These are phyloP conservation scores for Crithidia fasciculata DNA, from an alignment of 208 protist species.

Conservation along the genomic window DNA sequence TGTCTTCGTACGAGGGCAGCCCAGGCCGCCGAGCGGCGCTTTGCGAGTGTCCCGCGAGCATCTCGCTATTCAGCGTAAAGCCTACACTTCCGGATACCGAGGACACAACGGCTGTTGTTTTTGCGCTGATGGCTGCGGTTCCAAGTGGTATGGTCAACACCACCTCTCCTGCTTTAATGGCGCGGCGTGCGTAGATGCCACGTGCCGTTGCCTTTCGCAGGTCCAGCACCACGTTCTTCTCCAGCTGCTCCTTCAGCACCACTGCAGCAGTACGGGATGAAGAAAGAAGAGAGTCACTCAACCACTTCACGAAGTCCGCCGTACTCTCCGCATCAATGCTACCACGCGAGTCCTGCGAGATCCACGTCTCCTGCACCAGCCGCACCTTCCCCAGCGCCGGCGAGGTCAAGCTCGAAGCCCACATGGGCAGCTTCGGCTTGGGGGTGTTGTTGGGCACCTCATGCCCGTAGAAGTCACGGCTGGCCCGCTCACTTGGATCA, in stretches of 20 bases:
- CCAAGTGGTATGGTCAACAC: slow-evolving; percentile 59
- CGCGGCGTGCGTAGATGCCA: slow-evolving; percentile 61
- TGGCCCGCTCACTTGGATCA: slow-evolving; percentile 25
- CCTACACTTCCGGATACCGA: not conserved
- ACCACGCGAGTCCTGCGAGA: slow-evolving; percentile 39
- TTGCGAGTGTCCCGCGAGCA: slow-evolving; percentile 31
- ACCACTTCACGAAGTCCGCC: slow-evolving; percentile 27
- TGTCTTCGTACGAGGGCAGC: slow-evolving; percentile 36
- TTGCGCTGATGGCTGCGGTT: not conserved
- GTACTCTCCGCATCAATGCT: slow-evolving; percentile 29
- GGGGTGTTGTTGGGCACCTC: slow-evolving; percentile 70
- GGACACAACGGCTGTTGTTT: not conserved
- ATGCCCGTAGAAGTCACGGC: slow-evolving; percentile 25
- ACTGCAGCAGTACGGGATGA: not conserved
- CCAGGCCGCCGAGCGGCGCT: slow-evolving; percentile 30
- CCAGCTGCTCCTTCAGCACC: slow-evolving; percentile 28
- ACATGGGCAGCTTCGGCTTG: slow-evolving; percentile 70
- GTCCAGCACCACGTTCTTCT: slow-evolving; percentile 46
- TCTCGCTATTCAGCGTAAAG: slow-evolving; percentile 48
- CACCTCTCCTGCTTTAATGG: slow-evolving; percentile 47
- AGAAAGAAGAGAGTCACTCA: slow-evolving; percentile 6
- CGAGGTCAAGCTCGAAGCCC: slow-evolving; percentile 74
- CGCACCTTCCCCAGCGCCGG: slow-evolving; percentile 60
- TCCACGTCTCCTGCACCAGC: slow-evolving; percentile 61
- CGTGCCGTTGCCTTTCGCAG: slow-evolving; percentile 42